Base-by-base conservation (phyloP, 257 asterid species). In the Petunia secreta region DNA sequence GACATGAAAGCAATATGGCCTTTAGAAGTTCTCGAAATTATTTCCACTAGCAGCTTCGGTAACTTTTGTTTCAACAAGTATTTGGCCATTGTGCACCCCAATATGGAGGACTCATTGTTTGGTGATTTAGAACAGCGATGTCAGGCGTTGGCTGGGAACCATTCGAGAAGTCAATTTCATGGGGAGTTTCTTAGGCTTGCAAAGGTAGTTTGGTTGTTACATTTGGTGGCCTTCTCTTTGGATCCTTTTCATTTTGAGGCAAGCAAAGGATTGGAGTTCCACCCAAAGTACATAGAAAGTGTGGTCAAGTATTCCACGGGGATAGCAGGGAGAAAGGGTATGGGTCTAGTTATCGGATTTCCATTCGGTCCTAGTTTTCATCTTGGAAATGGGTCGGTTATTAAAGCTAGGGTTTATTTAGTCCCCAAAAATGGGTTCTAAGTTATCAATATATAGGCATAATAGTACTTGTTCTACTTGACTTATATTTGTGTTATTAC, bases 1-100 rank as follows among this genome's bases (percentile, higher is more conserved):
- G 98, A 94, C 88, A 94, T 94, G 96, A 94, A 94, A 82, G 90
- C 97, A 15, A 92, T 94, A 97, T 97, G 92, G 81, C 98, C 98
- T 0, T 48, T 85, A 1, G 98, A 94, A 44, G 94, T 94, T 53
- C 89, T 94, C 63, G 87, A 96, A 82, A 94, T 94, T 13, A 81
- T 92, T 57, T 97, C 98, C 0, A 91, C 94, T 5, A 92, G 98
- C 80, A 87, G 92, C 88, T 94, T 94, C 25, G 25, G 25, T 25
- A 25, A 25, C 25, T 25, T 25, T 25, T 25, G 25, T 25, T 25
- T 25, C 25, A 94, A 94, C 84, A 94, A 94, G 68, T 94, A 91
- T 63, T 89, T 94, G 4, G 89, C 97, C 2, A 89, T 91, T 5
- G 89, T 92, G 53, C 98, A 94, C 84, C 98, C 98, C 6, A 94